Evolutionary conservation across 2,329 filamentous ascomycete genomes (phyloP), one percentile per base, ranked within the genome.

Genomic region (Fusarium tricinctum): DNA sequence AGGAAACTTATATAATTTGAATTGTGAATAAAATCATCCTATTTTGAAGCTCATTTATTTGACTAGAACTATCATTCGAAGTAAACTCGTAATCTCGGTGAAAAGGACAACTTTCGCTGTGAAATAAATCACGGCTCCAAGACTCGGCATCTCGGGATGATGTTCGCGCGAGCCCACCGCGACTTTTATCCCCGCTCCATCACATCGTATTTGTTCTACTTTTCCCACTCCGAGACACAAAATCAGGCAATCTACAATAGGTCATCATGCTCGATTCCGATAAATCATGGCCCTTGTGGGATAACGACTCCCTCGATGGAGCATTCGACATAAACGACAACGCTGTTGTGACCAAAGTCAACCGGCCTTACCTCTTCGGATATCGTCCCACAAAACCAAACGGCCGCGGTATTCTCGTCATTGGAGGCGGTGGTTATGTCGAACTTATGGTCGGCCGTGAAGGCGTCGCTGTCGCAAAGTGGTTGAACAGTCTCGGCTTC

Each of bases 361-460:
- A 65, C 4, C 58, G 28, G 6, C 69, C 71, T 3, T 67, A 63
- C 32, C 47, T 73, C 1, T 71, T 73, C 20, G 71, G 71, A 22
- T 73, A 71, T 10, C 44, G 52, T 0, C 71, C 71, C 0, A 35
- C 38, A 0, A 69, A 63, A 0, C 20, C 71, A 0, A 73, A 73
- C 4, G 69, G 71, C 0, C 66, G 69, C 1, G 71, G 71, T 0
- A 49, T 72, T 1, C 56, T 73, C 1, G 32, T 73, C 35, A 56
- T 73, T 0, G 71, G 61, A 3, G 71, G 71, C 0, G 71, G 71
- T 3, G 71, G 71, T 1, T 73, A 73, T 7, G 51, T 72, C 1
- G 45, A 73, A 17, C 62, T 73, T 19, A 72, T 73, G 67, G 64
- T 72, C 9, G 69, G 69, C 2, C 66, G 67, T 4, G 71, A 73